phyloP scores from a whole-genome alignment of 176 grass and related monocot species.

The Phoenix roebelenii region DNA sequence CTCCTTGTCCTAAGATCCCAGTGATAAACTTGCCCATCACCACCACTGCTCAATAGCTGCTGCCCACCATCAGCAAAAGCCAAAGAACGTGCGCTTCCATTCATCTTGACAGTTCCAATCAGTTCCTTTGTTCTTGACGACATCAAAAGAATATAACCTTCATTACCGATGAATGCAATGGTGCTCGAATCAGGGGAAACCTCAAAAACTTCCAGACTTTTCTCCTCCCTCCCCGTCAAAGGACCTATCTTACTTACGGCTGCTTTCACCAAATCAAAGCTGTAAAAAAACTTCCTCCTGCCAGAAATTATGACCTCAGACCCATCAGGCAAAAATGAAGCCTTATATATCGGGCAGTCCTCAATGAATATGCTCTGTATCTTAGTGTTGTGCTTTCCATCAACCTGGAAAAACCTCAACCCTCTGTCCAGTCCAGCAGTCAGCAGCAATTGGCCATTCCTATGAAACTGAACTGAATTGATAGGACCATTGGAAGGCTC shows the following conservation, averaged over 20 bases:
- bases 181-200: slow-evolving; percentile 77
- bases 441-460: slow-evolving; percentile 68
- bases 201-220: slow-evolving; percentile 67
- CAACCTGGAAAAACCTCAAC: slow-evolving; percentile 75
- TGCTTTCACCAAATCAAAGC: slow-evolving; percentile 70
- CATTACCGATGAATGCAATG: slow-evolving; percentile 70
- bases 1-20: slow-evolving; percentile 72
- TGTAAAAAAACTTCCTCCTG: slow-evolving; percentile 82
- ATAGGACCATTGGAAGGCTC: slow-evolving; percentile 49
- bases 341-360: slow-evolving; percentile 58
- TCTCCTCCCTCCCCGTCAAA: slow-evolving; percentile 70
- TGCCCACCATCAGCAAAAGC: slow-evolving; percentile 57
- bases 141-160: slow-evolving; percentile 73
- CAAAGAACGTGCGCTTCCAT: slow-evolving; percentile 52
- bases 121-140: slow-evolving; percentile 72
- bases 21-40: slow-evolving; percentile 70
- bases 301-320: slow-evolving; percentile 62
- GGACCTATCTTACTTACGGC: slow-evolving; percentile 48
- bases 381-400: slow-evolving; percentile 61
- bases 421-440: slow-evolving; percentile 56
- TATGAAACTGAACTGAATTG: slow-evolving; percentile 86
- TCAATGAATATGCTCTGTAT: slow-evolving; percentile 63
- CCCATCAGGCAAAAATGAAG: slow-evolving; percentile 64
- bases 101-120: slow-evolving; percentile 86
- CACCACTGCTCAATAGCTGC: slow-evolving; percentile 55